These are phyloP conservation scores for Hypocrella siamensis DNA, from an alignment of 2,329 filamentous ascomycete species.

Conservation along the genomic window DNA sequence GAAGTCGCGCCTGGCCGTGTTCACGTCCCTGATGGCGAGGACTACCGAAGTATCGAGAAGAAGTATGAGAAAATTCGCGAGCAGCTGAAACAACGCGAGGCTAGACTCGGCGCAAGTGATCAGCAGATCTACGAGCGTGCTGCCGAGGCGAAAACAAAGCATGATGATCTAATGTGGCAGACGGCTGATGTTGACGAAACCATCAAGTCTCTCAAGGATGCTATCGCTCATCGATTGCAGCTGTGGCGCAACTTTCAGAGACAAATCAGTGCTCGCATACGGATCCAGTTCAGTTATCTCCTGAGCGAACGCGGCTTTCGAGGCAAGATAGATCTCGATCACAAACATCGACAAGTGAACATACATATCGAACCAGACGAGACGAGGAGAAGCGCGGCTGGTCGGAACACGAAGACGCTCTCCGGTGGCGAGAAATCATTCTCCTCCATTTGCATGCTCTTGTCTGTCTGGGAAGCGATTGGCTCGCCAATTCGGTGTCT, in stretches of 20 bases:
- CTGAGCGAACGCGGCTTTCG: constrained; percentile 82
- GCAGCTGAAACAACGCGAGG: constrained; percentile 42
- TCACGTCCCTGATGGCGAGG: constrained; percentile 48
- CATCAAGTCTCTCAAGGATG: constrained; percentile 31
- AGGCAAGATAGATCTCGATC: constrained; percentile 65
- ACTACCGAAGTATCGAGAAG: constrained; percentile 34
- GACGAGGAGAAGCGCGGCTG: constrained; percentile 52
- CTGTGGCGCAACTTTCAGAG: constrained; percentile 74
- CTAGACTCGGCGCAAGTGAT: constrained; percentile 45
- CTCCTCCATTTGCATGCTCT: constrained; percentile 82
- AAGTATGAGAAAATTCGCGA: constrained; percentile 38
- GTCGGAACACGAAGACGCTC: constrained; percentile 77
- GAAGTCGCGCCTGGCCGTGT: constrained; percentile 39
- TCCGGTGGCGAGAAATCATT: constrained; percentile 97
- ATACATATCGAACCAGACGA: constrained; percentile 59
- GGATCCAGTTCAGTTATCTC: constrained; percentile 75
- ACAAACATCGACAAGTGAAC: constrained; percentile 57
- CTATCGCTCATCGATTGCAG: constrained; percentile 52
- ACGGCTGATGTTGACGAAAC: constrained; percentile 24
- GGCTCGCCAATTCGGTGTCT: constrained; percentile 86
- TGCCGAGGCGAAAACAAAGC: constrained; percentile 22
- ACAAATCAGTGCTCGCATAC: constrained; percentile 71
- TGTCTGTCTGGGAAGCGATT: constrained; percentile 96
- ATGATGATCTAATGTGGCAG: constrained; percentile 25
- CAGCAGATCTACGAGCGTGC: constrained; percentile 43